Evolutionary conservation across 768 basidiomycete genomes (phyloP), one percentile per base, ranked within the genome.

Genomic region (Tulasnella sp.): DNA sequence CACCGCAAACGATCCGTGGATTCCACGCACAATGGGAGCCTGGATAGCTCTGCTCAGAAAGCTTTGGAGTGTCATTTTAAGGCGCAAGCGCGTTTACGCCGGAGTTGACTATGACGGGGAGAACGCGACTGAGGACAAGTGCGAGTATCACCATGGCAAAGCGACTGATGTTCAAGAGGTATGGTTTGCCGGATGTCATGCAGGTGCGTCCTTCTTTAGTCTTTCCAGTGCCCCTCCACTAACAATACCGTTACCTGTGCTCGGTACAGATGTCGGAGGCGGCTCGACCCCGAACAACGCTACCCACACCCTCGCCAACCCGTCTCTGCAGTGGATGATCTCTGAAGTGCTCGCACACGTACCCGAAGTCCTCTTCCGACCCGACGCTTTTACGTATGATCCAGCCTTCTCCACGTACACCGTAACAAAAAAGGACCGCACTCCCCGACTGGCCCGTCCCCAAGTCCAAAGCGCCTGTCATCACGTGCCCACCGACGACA

Each of bases 251-350:
- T 46, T 16, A 8, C 12, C 18, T 40, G 16, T 31, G 31, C 34
- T 69, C 6, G 54, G 37, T 24, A 60, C 16, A 83, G 81, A 82
- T 40, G 80, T 82, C 46, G 81, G 81, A 37, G 81, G 81, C 4
- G 81, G 81, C 9, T 76, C 54, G n/a, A 79, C 80, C 5, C 44
- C 31, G 9, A 80, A 82, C 72, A 34, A 77, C 64, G 48, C 42
- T 11, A 40, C 22, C 24, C 60, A 82, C 76, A 72, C 73, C 31
- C 64, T 80, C 37, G 79, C 79, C 2, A 75, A 76, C 58, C 79
- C 81, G n/a, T 81, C 82, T 31, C 79, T 83, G 3, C 31, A 72
- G 22, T 83, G 82, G 82, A 83, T 83, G 82, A 50, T 83, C 76
- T 37, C 80, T 16, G 79, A 82, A 75, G 77, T 81, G 28, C 41